Evolutionary conservation across 306 rosid species (phyloP).

Genomic region (Vicia villosa): DNA sequence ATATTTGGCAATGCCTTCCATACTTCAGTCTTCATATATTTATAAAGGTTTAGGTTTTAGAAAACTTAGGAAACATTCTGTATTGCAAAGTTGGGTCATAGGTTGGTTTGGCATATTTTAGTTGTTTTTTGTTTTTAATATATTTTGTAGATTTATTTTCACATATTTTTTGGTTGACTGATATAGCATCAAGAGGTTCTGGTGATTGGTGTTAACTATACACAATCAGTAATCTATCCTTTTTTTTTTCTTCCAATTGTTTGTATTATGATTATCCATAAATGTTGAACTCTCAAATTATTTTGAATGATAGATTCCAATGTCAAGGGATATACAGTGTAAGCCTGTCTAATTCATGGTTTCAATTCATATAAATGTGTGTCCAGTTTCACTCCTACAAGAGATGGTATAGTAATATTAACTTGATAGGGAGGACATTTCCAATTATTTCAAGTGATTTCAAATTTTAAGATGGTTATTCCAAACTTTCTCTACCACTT

Average conservation of each 20-base stretch:
- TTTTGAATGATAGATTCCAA: constrained; percentile 15
- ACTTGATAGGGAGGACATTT: constrained; percentile 8
- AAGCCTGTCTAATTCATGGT: constrained; percentile 6
- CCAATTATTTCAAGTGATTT: not conserved
- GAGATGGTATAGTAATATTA: not conserved
- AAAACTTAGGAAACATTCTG: constrained; percentile 6
- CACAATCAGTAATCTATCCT: not conserved
- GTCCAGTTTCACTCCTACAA: not conserved
- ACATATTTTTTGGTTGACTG: constrained; percentile 2
- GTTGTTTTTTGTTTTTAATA: not conserved
- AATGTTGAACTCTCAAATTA: constrained; percentile 9
- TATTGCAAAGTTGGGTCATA: not conserved
- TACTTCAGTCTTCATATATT: too few relatives aligned
- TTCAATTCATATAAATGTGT: not conserved
- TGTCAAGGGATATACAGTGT: constrained; percentile 12
- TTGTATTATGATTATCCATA: not conserved
- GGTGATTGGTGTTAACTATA: not conserved
- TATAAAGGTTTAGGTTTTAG: not conserved
- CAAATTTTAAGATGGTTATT: not conserved
- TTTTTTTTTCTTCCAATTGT: not conserved
- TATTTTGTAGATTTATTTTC: not conserved
- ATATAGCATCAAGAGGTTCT: not conserved
- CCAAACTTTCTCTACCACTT: not conserved
- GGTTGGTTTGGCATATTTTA: constrained; percentile 20
- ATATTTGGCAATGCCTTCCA: constrained; percentile 8